Evolutionary conservation across 2,329 filamentous ascomycete species (phyloP), one percentile per base, ranked within the genome.

Genomic region (Scortechinia acanthostroma): DNA sequence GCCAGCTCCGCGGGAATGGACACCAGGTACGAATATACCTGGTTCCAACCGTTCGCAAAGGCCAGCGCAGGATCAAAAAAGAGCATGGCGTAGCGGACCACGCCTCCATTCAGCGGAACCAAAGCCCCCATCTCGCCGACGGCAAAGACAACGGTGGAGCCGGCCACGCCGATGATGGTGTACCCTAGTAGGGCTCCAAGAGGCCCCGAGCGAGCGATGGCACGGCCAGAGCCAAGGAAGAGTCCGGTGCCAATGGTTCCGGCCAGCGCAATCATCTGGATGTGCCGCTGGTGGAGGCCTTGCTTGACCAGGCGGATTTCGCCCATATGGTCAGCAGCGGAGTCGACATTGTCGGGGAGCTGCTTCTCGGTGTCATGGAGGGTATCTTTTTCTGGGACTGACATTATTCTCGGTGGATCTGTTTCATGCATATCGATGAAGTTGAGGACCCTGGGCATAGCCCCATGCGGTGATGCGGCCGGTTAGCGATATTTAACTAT

Each of bases 141-240:
- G 28, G 55, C 57, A 28, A 63, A 61, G 65, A 80, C 77, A 51
- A 78, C 73, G 22, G 68, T 70, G 58, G 69, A 78, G 30, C 80
- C 70, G 43, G 79, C 68, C 5, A 71, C 63, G 43, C 74, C 74
- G 47, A 77, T 66, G 35, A 73, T 64, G 21, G 65, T 54, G 49
- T 71, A 74, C 4, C 67, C 66, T 35, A 71, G 60, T 19, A 74
- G 55, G 4, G 71, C 62, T 43, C 59, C 63, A 16, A 68, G 69
- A 43, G 82, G 83, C 21, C 83, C 83, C 55, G 80, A 83, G n/a
- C 60, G 66, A 20, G 70, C 64, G 44, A 86, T 63, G 25, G 80
- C 80, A 37, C 59, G 59, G 43, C 81, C 83, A 2, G 81, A 83
- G 42, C 81, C 77, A 47, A 89, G 80, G 58, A 88, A 88, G 6